A percentile compares a stretch with the other conserved stretches of the same genome.
Evolutionary conservation across 2,329 filamentous ascomycete species (phyloP).

Genomic region (Neurospora crassa): DNA sequence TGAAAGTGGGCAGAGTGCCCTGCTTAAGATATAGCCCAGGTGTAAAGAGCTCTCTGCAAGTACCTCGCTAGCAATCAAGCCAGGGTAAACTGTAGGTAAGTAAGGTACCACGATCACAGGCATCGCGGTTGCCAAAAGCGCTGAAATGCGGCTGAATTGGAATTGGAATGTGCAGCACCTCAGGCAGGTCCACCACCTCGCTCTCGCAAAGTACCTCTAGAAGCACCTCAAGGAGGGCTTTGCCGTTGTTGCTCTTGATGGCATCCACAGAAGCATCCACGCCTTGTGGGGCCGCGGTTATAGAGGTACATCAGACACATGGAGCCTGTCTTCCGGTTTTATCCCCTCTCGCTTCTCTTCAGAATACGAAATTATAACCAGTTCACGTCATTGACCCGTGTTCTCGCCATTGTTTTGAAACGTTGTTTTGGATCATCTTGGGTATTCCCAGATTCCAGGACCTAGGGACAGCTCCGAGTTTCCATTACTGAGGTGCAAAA

Average conservation of each 20-base stretch:
- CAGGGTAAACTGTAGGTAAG: no score
- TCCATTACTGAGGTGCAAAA: not conserved
- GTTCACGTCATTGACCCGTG: not conserved
- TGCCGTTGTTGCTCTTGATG: not conserved
- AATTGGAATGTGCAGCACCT: not conserved
- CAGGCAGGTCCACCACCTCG: no score
- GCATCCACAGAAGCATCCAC: not conserved
- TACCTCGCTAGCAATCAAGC: no score
- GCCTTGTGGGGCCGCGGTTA: not conserved
- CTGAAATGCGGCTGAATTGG: not conserved
- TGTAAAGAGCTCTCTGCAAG: no score
- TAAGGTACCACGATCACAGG: not conserved
- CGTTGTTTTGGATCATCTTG: not conserved
- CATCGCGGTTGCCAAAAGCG: not conserved
- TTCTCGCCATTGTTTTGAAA: not conserved
- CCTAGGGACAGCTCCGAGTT: not conserved
- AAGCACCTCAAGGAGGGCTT: no score
- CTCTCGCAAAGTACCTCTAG: no score
- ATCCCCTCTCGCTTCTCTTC: not conserved
- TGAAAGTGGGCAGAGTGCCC: no score
- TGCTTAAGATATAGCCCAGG: no score
- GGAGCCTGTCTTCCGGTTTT: not conserved
- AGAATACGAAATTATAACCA: not conserved
- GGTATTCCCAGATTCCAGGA: not conserved
- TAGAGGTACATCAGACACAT: no score